phyloP scores from a whole-genome alignment of 169 alveolate genomes.

The Plasmodium fragile region DNA sequence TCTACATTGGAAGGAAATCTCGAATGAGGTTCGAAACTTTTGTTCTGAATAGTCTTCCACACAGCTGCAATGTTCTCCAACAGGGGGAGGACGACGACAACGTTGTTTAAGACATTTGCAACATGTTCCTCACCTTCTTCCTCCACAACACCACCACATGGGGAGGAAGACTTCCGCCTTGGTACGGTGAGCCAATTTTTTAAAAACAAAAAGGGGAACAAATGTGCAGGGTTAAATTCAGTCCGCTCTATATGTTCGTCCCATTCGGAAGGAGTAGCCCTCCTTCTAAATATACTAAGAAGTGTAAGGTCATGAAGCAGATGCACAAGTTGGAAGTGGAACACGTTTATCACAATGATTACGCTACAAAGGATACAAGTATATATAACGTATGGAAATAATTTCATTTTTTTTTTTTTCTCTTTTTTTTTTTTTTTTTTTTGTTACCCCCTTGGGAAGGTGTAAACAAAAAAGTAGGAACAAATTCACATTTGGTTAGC shows the following conservation, averaged over 20 bases:
- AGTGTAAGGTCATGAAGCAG: constrained; percentile 4
- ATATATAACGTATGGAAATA: constrained; percentile 14
- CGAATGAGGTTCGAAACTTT: background rate
- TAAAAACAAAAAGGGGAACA: background rate
- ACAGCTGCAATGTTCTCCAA: background rate
- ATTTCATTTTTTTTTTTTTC: constrained; percentile 56
- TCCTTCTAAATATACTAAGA: background rate
- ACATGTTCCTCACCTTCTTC: background rate
- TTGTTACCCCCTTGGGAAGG: background rate
- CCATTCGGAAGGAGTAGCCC: background rate
- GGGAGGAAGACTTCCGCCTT: background rate
- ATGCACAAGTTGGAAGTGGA: constrained; percentile 20
- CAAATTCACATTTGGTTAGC: background rate
- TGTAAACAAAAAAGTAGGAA: background rate
- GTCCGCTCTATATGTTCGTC: background rate
- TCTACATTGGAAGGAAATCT: background rate
- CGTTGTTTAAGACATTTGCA: background rate
- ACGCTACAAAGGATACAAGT: constrained; percentile 6
- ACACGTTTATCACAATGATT: constrained; percentile 4
- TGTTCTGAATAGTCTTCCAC: background rate
- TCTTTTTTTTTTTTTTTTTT: constrained; percentile 4
- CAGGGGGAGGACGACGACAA: background rate
- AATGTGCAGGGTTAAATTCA: background rate
- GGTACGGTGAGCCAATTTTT: background rate
- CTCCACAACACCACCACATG: background rate